Evolutionary conservation across 2,329 filamentous ascomycete genomes (phyloP).

Genomic region (Cladosporium sp.): DNA sequence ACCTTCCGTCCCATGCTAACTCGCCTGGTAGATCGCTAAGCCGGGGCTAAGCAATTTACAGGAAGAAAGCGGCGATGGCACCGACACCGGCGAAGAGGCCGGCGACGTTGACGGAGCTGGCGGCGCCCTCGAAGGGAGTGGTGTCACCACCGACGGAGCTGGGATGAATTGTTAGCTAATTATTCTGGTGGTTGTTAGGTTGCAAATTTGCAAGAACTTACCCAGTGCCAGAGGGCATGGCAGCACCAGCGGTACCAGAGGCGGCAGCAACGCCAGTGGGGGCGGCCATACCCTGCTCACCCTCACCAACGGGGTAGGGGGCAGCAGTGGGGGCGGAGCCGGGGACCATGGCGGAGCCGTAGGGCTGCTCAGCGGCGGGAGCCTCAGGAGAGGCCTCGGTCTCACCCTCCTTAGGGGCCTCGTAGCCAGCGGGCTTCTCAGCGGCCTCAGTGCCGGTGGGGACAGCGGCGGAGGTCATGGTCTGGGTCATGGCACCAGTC

Average conservation of each 20-base stretch:
- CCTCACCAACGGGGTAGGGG: constrained; percentile 21
- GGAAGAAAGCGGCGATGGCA: constrained; percentile 25
- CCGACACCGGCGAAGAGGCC: constrained; percentile 21
- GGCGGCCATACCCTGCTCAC: neutral
- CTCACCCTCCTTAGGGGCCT: neutral
- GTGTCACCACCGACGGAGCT: constrained; percentile 4
- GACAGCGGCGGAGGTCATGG: neutral
- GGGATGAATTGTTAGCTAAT: neutral
- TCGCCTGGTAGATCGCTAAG: too few species aligned
- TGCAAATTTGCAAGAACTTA: constrained; percentile 1
- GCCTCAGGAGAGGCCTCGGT: neutral
- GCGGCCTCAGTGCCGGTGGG: neutral
- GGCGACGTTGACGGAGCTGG: constrained; percentile 17
- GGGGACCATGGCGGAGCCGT: constrained; percentile 35
- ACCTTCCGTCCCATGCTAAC: too few species aligned
- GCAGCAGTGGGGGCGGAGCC: constrained; percentile 36
- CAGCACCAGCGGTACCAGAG: constrained; percentile 2
- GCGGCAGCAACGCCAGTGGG: constrained; percentile 1
- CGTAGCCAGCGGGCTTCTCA: neutral
- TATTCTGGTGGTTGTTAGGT: neutral
- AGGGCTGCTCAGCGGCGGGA: constrained; percentile 16
- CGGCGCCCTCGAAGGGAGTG: constrained; percentile 6
- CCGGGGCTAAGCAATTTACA: constrained; percentile 15
- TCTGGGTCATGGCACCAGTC: neutral
- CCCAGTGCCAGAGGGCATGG: constrained; percentile 15